Evolutionary conservation across 805 yeast species (phyloP).

Genomic region (Suhomyces emberorum): DNA sequence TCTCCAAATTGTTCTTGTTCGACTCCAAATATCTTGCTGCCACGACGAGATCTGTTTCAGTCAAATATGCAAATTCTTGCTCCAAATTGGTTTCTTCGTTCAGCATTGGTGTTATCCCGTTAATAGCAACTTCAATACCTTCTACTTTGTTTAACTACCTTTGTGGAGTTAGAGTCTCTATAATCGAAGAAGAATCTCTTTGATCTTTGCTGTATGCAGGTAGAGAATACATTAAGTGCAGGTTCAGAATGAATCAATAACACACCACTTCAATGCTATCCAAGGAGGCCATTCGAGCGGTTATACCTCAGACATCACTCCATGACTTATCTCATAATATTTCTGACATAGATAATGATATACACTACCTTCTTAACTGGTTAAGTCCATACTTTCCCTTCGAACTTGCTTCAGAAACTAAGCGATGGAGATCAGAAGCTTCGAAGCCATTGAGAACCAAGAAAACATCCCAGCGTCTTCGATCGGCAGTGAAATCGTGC

Average conservation of each 20-base stretch:
- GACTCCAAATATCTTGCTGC: slow-evolving; percentile 37
- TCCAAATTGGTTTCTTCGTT: too few species aligned
- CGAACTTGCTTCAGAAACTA: neutral
- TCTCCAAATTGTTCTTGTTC: slow-evolving; percentile 26
- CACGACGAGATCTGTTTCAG: slow-evolving; percentile 31
- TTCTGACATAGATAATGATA: slow-evolving; percentile 33
- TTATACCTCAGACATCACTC: slow-evolving; percentile 10
- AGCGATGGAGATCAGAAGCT: too few species aligned
- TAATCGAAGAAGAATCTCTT: neutral
- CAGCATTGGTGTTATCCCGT: too few species aligned
- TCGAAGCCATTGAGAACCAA: slow-evolving; percentile 2
- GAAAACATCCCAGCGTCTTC: slow-evolving; percentile 33
- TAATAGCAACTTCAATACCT: too few species aligned
- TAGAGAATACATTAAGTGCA: too few species aligned
- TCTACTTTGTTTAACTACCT: too few species aligned
- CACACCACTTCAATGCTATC: too few species aligned
- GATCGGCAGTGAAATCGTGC: slow-evolving; percentile 35
- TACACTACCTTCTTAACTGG: slow-evolving; percentile 31
- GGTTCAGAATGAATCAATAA: too few species aligned
- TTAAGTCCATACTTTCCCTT: slow-evolving; percentile 27
- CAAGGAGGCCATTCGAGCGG: neutral
- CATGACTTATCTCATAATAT: slow-evolving; percentile 8
- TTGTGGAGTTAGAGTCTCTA: too few species aligned
- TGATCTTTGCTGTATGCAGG: too few species aligned
- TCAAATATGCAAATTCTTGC: slow-evolving; percentile 39